Percentiles rank a stretch among this genome's conserved stretches.
These are phyloP conservation scores for Allium sativum DNA, from an alignment of 106 monocot species.

Conservation along the genomic window DNA sequence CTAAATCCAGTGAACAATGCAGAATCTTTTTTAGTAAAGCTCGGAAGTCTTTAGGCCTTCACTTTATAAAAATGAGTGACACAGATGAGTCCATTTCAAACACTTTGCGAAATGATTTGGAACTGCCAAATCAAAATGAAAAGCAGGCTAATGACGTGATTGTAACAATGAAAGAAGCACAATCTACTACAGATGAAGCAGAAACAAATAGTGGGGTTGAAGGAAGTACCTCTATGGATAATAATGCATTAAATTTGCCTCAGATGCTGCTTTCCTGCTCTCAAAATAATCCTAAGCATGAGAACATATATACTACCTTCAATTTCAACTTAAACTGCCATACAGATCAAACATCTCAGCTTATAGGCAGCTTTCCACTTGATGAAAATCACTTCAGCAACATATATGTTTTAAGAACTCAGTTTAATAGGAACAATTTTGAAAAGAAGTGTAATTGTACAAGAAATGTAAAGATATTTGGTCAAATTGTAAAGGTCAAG, in stretches of 20 bases:
- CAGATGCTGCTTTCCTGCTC: conserved; percentile 7
- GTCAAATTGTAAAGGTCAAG: conserved; percentile 52
- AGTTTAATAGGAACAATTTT: not conserved
- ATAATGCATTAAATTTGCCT: not conserved
- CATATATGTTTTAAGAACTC: not conserved
- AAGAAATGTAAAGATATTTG: conserved; percentile 85
- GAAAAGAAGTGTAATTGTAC: conserved; percentile 21
- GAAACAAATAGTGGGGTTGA: not conserved
- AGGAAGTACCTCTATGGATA: not conserved
- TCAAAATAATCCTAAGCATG: conserved; percentile 15
- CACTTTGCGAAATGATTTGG: conserved; percentile 44
- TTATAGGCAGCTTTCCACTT: not conserved
- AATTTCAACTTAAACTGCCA: not conserved
- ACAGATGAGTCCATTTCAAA: conserved; percentile 61
- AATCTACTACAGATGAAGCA: not conserved
- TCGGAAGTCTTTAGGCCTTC: conserved; percentile 67
- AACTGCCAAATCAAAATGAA: conserved; percentile 59
- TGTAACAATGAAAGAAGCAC: conserved; percentile 13
- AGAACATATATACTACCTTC: conserved; percentile 4
- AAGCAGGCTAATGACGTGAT: conserved; percentile 35
- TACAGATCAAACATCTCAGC: not conserved
- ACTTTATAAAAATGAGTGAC: conserved; percentile 43
- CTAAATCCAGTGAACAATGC: conserved; percentile 75
- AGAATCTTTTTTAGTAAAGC: conserved; percentile 91
- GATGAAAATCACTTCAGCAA: not conserved